phyloP scores from a whole-genome alignment of 495 filamentous ascomycete genomes.

The Tuber calosporum region DNA sequence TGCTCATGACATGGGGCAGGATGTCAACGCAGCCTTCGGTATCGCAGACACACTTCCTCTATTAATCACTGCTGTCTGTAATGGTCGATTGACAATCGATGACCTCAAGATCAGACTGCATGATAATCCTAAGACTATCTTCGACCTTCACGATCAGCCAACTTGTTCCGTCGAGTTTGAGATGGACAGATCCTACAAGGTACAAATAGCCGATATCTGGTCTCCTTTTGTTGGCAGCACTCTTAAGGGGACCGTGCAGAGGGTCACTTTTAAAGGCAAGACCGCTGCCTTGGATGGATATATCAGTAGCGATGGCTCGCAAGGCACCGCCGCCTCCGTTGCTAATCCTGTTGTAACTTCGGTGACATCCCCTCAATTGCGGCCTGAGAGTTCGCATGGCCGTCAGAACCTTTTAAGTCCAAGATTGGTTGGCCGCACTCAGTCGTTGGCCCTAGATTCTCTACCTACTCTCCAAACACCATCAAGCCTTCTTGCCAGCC shows the following conservation, averaged over 20 bases:
- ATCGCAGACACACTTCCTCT: slow-evolving; percentile 72
- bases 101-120: slow-evolving; percentile 65
- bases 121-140: slow-evolving; percentile 77
- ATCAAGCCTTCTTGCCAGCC: slow-evolving; percentile 46
- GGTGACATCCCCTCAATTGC: slow-evolving; percentile 38
- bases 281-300: slow-evolving; percentile 72
- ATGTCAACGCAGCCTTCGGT: slow-evolving; percentile 55
- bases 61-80: slow-evolving; percentile 68
- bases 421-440: slow-evolving; percentile 32
- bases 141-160: slow-evolving; percentile 76
- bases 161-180: slow-evolving; percentile 70
- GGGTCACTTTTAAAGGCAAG: slow-evolving; percentile 69
- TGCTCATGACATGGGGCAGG: slow-evolving; percentile 53
- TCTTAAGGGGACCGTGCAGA: slow-evolving; percentile 66
- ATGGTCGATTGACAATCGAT: slow-evolving; percentile 66
- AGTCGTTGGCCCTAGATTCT: slow-evolving; percentile 21
- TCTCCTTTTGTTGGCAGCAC: slow-evolving; percentile 67
- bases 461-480: slow-evolving; percentile 31
- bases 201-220: slow-evolving; percentile 54
- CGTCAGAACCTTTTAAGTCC: slow-evolving; percentile 33
- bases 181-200: slow-evolving; percentile 55
- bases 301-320: slow-evolving; percentile 50
- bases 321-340: slow-evolving; percentile 70
- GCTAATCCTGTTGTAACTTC: slow-evolving; percentile 54
- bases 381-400: slow-evolving; percentile 21